A percentile compares a stretch with the other conserved stretches of the same genome.
Conservation (phyloP, 768 basidiomycete species). For the Neoboletus magnificus region DNA sequence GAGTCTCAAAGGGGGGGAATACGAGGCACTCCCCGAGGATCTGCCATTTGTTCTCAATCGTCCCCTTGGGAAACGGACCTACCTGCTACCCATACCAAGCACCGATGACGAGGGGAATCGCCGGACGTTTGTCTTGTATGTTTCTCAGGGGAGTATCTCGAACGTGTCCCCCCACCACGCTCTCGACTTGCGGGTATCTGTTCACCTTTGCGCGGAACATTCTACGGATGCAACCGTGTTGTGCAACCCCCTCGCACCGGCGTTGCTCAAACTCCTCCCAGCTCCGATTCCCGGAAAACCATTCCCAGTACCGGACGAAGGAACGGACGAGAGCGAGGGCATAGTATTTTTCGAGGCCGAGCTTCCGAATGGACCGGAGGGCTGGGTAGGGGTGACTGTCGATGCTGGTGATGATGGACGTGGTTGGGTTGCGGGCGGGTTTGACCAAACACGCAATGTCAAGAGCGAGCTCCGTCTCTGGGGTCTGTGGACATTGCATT, state of each 20-base stretch:
- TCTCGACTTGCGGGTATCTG: conserved; percentile 43
- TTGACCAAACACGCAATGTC: conserved; percentile 37
- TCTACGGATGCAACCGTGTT: conserved; percentile 14
- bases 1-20: conserved; percentile 16
- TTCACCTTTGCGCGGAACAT: conserved; percentile 43
- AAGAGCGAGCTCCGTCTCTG: conserved; percentile 34
- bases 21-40: conserved; percentile 38
- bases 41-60: conserved; percentile 41
- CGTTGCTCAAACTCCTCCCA: conserved; percentile 59
- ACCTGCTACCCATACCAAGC: conserved; percentile 45
- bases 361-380: conserved; percentile 26
- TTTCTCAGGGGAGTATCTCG: conserved; percentile 55
- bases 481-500: conserved; percentile 36
- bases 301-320: conserved; percentile 68
- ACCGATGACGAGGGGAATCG: background rate
- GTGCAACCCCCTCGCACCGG: conserved; percentile 46
- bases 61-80: conserved; percentile 42
- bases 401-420: conserved; percentile 46
- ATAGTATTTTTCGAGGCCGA: conserved; percentile 60
- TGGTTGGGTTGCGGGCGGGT: conserved; percentile 63
- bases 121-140: conserved; percentile 50
- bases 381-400: conserved; percentile 54
- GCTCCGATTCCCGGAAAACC: conserved; percentile 47
- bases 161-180: conserved; percentile 49
- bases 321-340: conserved; percentile 73